Evolutionary conservation across 2,329 filamentous ascomycete genomes (phyloP), one percentile per base, ranked within the genome.

Genomic region (Penicillium thymicola): DNA sequence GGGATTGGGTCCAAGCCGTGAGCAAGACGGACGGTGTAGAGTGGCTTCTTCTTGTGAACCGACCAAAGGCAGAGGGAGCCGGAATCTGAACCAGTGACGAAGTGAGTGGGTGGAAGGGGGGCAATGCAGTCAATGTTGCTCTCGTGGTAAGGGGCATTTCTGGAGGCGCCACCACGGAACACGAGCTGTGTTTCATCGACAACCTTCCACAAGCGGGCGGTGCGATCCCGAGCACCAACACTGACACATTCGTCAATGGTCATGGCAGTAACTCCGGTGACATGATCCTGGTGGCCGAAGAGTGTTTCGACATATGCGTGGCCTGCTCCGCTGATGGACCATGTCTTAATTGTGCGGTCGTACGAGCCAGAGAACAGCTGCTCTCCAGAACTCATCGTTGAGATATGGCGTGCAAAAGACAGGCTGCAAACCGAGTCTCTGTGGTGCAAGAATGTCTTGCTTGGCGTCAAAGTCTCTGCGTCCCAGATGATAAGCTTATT

Each of bases 101-200:
- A 99, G 87, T 88, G 70, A 88, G 88, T 68, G 89, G 92, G 75
- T 89, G 94, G 69, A n/a, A 99, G 84, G 79, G 96, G 91, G 57
- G 92, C 89, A 27, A 97, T 86, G 59, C 92, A 87, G 75, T 99
- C 94, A 75, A 97, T 92, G 70, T 88, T 95, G 54, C 92, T 93
- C 73, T 97, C 86, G 42, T 82, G 78, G 59, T 86, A 85, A 10
- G 76, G 66, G 16, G 79, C 78, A 16, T 78, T 75, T 46, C 72
- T 79, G 41, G 72, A 77, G 44, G 72, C 76, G 60, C 92, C 91
- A 56, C 92, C 93, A 46, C 93, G 88, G 75, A 97, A 99, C 2
- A 97, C 92, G 7, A 99, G 84, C 72, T 99, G 94, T 1, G 89
- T 90, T 77, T 99, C 93, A 67, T 99, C 94, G 5, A 90, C 86